These are phyloP conservation scores for Candida sp. DNA, from an alignment of 1,139 yeast species.

Conservation along the genomic window DNA sequence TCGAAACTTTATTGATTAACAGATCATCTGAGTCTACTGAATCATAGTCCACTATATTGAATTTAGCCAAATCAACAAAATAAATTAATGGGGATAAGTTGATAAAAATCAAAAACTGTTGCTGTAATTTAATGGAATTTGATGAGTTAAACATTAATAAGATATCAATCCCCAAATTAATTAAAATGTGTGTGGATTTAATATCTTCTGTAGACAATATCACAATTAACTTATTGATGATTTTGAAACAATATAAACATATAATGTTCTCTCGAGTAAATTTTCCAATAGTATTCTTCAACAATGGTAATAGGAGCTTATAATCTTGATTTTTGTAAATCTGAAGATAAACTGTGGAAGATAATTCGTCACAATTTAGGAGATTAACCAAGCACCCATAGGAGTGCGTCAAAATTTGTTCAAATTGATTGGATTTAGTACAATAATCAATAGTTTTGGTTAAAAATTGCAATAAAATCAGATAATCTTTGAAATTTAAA, in stretches of 20 bases:
- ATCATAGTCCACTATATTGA: constrained; percentile 6
- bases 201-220: constrained; percentile 29
- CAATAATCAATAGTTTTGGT: constrained; percentile 4
- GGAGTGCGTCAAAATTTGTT: constrained; percentile 24
- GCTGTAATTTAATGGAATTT: constrained; percentile 27
- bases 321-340: constrained; percentile 15
- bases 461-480: constrained; percentile 18
- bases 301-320: constrained; percentile 17
- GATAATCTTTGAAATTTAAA: constrained; percentile 30
- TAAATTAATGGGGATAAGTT: constrained; percentile 23
- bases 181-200: constrained; percentile 23
- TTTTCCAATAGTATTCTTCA: constrained; percentile 14
- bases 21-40: constrained; percentile 8
- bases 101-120: constrained; percentile 32
- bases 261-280: constrained; percentile 22
- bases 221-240: constrained; percentile 36
- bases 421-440: constrained; percentile 9
- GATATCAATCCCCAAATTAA: constrained; percentile 27
- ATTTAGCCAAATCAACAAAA: constrained; percentile 10
- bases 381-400: constrained; percentile 20
- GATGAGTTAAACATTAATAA: constrained; percentile 24
- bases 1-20: constrained; percentile 17
- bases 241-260: constrained; percentile 22
- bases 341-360: constrained; percentile 19
- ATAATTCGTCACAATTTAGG: constrained; percentile 23